phyloP scores from a whole-genome alignment of 305 asterid genomes.

The Plantago rigida region DNA sequence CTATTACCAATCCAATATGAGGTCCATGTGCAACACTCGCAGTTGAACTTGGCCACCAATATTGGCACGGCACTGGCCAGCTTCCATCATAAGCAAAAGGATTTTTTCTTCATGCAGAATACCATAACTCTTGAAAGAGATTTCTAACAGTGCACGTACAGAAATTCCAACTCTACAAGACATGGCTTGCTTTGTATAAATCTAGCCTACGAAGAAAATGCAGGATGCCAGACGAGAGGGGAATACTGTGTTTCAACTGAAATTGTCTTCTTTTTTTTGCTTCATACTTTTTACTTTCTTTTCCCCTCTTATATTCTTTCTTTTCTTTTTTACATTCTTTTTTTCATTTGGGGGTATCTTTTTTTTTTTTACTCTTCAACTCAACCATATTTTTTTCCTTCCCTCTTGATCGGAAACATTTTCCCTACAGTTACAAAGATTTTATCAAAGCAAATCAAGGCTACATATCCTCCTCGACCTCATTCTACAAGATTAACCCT shows the following conservation, averaged over 20 bases:
- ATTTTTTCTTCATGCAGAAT: slow-evolving; percentile 25
- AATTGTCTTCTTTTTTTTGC: slow-evolving; percentile 2
- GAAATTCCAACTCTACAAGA: slow-evolving; percentile 23
- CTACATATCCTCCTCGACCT: slow-evolving; percentile 37
- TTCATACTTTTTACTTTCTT: background rate
- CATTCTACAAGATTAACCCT: slow-evolving; percentile 38
- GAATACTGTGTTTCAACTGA: slow-evolving; percentile 8
- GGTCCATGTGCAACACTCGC: slow-evolving; percentile 28
- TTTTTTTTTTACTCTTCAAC: slow-evolving; percentile 12
- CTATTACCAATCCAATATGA: slow-evolving; percentile 33
- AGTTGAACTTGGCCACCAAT: slow-evolving; percentile 23
- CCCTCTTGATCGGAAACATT: slow-evolving; percentile 13
- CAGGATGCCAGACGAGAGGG: slow-evolving; percentile 16
- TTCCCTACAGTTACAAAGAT: slow-evolving; percentile 23
- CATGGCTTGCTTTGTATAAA: slow-evolving; percentile 19
- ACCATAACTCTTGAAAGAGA: slow-evolving; percentile 25
- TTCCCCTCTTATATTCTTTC: background rate
- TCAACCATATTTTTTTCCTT: slow-evolving; percentile 13
- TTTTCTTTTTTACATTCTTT: slow-evolving; percentile 19
- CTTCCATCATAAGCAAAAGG: slow-evolving; percentile 32
- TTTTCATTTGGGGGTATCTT: slow-evolving; percentile 34
- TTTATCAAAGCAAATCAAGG: slow-evolving; percentile 22
- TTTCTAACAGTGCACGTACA: slow-evolving; percentile 26
- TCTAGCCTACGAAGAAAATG: slow-evolving; percentile 16
- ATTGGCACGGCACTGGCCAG: slow-evolving; percentile 27